Base-by-base conservation (phyloP, 768 basidiomycete species). In the Ramaria sp. region DNA sequence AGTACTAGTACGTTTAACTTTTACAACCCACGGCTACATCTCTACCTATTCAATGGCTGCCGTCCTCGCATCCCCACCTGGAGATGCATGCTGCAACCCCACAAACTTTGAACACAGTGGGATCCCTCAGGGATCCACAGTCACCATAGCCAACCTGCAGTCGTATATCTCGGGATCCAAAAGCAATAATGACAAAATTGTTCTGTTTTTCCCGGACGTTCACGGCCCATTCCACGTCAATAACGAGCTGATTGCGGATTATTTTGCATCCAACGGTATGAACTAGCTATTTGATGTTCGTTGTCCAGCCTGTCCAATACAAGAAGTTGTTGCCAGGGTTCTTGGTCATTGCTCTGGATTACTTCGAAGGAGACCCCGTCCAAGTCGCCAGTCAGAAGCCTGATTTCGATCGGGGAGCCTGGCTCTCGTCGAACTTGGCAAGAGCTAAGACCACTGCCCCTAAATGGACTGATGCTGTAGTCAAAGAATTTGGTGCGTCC, bases 211-310 rank as follows among this genome's bases (percentile, higher is more conserved):
- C 59, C 60, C 81, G 0, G 84, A 85, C 60, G 73, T 84, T 2
- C 83, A 71, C 61, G 78, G 84, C 1, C 78, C 83, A 1, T 75
- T 82, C 57, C 82, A 71, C 62, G 51, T 77, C 59, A 85, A 84
- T 65, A 76, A 74, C 49, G 71, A 82, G 65, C 70, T 84, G 20
- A 56, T 86, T 5, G 81, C 83, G 63, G 83, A 86, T 64, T 85
- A 77, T 62, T 82, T 78, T 59, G 83, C 84, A 1, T 69, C 76
- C 7, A 71, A 78, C 19, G 83, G 84, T 84, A 54, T 1, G 31
- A 34, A 22, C 38, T 31, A 19, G 33, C 10, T 51, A 11, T 5
- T 27, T 2, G 27, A 27, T 27, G 27, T 27, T 27, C 27, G 27
- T 27, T 27, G n/a, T 27, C 27, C 27, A 2, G 27, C 3, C 27